Evolutionary conservation across 352 stramenopile species (phyloP).

Genomic region (Globisporangium orthogonon): DNA sequence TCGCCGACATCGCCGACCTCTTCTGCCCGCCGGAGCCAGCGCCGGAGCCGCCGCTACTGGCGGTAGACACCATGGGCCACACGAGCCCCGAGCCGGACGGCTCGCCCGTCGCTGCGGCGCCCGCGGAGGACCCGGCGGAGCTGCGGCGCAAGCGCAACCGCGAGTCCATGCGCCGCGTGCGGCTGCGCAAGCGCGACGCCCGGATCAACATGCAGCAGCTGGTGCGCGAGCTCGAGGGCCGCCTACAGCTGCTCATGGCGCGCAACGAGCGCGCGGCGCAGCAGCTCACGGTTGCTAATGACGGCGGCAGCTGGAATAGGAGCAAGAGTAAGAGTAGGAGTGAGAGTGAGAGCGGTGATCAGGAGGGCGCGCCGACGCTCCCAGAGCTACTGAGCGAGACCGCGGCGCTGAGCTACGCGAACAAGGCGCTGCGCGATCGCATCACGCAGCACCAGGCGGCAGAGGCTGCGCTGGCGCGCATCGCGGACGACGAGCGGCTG

Average conservation of each 20-base stretch:
- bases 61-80: neutral
- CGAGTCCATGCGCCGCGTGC: constrained; percentile 24
- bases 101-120: neutral
- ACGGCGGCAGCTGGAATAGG: too few species aligned
- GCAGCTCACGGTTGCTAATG: neutral
- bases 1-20: neutral
- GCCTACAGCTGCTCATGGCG: neutral
- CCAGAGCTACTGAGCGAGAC: constrained; percentile 14
- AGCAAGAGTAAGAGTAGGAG: neutral
- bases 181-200: constrained; percentile 10
- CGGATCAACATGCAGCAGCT: neutral
- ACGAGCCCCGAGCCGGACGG: neutral
- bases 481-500: constrained; percentile 6
- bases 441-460: constrained; percentile 12
- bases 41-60: neutral
- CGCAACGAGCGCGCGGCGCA: constrained; percentile 4
- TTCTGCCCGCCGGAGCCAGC: neutral
- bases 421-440: constrained; percentile 12
- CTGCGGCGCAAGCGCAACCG: constrained; percentile 21
- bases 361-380: neutral
- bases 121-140: neutral
- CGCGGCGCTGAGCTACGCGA: constrained; percentile 14
- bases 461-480: constrained; percentile 9
- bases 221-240: neutral
- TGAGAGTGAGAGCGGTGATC: too few species aligned